Evolutionary conservation across 2,329 filamentous ascomycete genomes (phyloP), one percentile per base, ranked within the genome.

Genomic region (Xylariaceae sp.): DNA sequence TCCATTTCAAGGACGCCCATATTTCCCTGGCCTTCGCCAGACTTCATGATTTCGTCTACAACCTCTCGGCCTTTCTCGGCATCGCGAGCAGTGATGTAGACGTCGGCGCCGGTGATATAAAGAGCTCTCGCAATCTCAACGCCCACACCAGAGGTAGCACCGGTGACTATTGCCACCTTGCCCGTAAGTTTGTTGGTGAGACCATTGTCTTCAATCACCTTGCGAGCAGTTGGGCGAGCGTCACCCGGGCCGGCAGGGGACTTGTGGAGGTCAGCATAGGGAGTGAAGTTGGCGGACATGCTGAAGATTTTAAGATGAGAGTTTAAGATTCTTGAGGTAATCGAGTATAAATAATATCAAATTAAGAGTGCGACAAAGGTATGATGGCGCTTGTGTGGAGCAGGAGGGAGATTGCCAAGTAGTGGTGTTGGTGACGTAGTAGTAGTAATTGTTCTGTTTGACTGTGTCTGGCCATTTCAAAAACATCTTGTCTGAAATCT

Each of bases 131-230:
- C 37, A 3, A 17, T 40, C 6, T 22, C 20, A 22, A 25, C 19
- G 37, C 37, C 37, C 6, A 16, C 19, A 22, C 37, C 37, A 4
- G 37, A 22, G 10, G 37, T 14, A 22, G 19, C 22, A 10, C 37
- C 37, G 10, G 37, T 40, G n/a, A 40, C 3, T 4, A 40, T 12
- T 17, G 25, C 48, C 19, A 64, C 64, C 47, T 67, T 68, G 44
- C 56, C 63, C 2, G 46, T 39, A 21, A 64, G 56, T 27, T 59
- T 64, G 39, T 63, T 62, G 8, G 56, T 47, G 11, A 42, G 42
- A 22, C 50, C 46, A 22, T 68, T 55, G 45, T 68, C 63, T 34
- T 60, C 32, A 36, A 68, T 48, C 38, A 68, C 62, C 45, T 66
- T 59, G 10, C 61, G 34, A 6, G 64, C 65, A 3, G 65, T 67